Base-by-base conservation (phyloP, 2,329 filamentous ascomycete species). In the Diaporthe helianthi region DNA sequence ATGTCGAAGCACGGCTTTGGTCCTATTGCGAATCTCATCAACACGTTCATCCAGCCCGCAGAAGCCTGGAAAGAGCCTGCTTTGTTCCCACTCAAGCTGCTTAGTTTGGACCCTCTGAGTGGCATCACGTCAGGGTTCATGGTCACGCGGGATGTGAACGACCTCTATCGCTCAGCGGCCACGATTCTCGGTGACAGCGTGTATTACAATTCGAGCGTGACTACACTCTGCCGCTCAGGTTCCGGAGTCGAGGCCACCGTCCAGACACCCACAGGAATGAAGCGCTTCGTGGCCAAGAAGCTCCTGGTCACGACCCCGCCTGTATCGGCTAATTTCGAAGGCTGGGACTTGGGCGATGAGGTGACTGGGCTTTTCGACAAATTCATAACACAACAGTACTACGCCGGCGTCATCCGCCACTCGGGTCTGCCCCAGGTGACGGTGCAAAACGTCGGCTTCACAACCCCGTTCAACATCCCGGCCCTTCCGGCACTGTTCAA, bases 21-120 rank as follows among this genome's bases (percentile, higher is more conserved):
- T 17, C 36, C 47, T 24, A 63, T 73, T 19, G 58, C 76, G 8
- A 47, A 63, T 9, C 52, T 31, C 15, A 33, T 73, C n/a, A 51
- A 63, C 52, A 54, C 47, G 1, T 51, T 47, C 1, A 33, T 65
- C 13, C 31, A 60, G 29, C 38, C 44, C 4, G 60, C 29, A 6
- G 65, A 71, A 13, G 51, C 54, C 9, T 44, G 67, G 33, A 46
- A 41, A 36, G 65, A 63, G 41, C 60, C 69, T 4, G 33, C 53
- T 8, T 33, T 69, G 26, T 69, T 63, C 15, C 58, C 58, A 3
- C 58, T 63, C 13, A 63, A 63, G 44, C 29, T 63, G 26, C 58
- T 63, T 29, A 49, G 41, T 33, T n/a, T 63, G 41, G 58, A 63
- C n/a, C 58, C 58, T 12, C 10, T 63, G 41, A 22, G 17, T 24